Evolutionary conservation across 306 rosid genomes (phyloP).

Genomic region (Quercus parvula): DNA sequence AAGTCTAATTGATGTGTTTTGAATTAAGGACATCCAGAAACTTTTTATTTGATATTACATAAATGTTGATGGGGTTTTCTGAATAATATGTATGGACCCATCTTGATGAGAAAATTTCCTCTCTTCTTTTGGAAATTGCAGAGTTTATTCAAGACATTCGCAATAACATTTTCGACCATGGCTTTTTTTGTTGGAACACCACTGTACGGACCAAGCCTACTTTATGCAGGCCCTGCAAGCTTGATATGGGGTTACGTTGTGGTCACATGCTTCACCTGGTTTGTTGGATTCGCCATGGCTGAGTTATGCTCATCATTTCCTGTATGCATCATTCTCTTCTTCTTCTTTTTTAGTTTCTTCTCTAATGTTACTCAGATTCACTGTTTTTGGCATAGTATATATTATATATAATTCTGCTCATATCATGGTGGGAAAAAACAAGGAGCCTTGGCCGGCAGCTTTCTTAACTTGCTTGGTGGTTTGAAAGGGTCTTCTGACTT

Average conservation of each 20-base stretch:
- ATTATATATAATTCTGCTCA: neutral
- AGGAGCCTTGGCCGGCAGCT: neutral
- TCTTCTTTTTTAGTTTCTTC: neutral
- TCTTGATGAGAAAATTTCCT: too few species aligned
- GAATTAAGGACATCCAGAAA: neutral
- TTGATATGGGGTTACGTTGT: constrained; percentile 27
- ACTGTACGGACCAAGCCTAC: constrained; percentile 27
- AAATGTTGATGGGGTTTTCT: neutral
- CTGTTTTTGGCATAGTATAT: neutral
- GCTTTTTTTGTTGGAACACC: constrained; percentile 33
- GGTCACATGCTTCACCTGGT: constrained; percentile 33
- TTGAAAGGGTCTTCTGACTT: neutral
- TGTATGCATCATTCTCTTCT: constrained; percentile 1
- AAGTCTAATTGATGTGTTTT: too few species aligned
- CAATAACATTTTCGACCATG: constrained; percentile 35
- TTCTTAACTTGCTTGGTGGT: neutral
- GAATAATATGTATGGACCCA: too few species aligned
- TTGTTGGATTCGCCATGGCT: constrained; percentile 40
- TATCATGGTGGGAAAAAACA: neutral
- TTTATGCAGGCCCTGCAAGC: constrained; percentile 36
- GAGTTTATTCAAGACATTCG: constrained; percentile 29
- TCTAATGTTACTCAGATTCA: neutral
- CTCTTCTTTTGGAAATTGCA: neutral
- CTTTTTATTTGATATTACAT: constrained; percentile 2
- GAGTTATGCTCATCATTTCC: constrained; percentile 39